phyloP scores from a whole-genome alignment of 2,329 filamentous ascomycete species.

The Microsporum ferrugineum region DNA sequence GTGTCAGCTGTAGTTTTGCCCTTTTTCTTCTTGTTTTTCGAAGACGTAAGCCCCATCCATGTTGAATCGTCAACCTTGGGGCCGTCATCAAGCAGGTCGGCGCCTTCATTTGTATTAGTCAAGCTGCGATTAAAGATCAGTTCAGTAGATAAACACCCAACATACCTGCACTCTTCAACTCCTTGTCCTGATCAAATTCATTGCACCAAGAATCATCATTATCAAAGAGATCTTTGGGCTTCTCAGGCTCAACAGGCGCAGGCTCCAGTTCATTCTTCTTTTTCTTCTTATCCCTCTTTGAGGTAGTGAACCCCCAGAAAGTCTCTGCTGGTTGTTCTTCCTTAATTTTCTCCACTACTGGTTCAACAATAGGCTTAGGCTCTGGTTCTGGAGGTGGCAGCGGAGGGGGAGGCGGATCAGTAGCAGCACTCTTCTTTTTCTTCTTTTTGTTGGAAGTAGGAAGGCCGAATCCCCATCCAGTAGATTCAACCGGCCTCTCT shows the following conservation, averaged over 20 bases:
- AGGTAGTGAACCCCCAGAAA: not conserved
- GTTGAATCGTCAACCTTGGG: not conserved
- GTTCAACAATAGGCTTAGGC: constrained; percentile 12
- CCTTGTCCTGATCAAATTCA: not conserved
- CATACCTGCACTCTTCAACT: not conserved
- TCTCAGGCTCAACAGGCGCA: not conserved
- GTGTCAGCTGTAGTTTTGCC: not conserved
- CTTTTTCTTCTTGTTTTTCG: constrained; percentile 3
- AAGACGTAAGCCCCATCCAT: not conserved
- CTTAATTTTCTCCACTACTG: constrained; percentile 18
- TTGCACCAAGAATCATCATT: not conserved
- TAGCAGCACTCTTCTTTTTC: constrained; percentile 19
- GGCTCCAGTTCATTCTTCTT: constrained; percentile 16
- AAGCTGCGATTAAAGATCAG: not conserved
- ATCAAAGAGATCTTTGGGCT: not conserved
- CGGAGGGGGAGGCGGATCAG: constrained; percentile 20
- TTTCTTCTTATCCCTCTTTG: constrained; percentile 16
- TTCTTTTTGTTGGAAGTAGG: constrained; percentile 14
- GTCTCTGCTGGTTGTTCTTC: constrained; percentile 12
- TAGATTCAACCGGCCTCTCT: constrained; percentile 10
- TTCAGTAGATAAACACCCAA: not conserved
- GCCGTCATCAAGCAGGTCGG: not conserved
- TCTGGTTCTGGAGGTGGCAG: constrained; percentile 8
- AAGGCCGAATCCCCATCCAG: not conserved
- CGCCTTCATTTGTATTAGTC: not conserved